These are phyloP conservation scores for Verticillium longisporum DNA, from an alignment of 2,329 filamentous ascomycete species.

Conservation along the genomic window DNA sequence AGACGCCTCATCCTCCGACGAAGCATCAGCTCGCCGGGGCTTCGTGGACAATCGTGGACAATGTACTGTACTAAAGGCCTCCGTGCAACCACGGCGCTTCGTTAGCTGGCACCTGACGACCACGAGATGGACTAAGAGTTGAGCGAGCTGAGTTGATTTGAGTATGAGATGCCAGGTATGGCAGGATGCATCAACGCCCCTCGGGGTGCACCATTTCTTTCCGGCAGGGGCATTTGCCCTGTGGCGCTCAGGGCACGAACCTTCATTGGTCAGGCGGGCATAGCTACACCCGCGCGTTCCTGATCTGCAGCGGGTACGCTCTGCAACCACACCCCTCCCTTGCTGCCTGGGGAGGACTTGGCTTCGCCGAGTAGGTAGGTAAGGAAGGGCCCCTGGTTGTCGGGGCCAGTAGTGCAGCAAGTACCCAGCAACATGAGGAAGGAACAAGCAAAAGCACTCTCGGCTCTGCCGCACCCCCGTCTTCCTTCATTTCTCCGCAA, in stretches of 20 bases:
- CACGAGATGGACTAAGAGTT: neutral
- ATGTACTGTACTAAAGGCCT: neutral
- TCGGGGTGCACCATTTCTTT: neutral
- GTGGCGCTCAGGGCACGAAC: neutral
- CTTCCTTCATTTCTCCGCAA: neutral
- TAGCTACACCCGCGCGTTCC: neutral
- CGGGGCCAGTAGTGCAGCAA: too few species aligned
- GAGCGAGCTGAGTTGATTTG: neutral
- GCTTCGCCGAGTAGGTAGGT: neutral
- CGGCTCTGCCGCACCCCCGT: neutral
- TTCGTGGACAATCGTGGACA: neutral
- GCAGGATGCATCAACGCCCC: neutral
- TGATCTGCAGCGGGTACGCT: slow-evolving; percentile 1
- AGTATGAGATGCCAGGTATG: neutral
- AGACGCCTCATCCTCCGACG: neutral
- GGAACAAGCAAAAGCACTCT: neutral
- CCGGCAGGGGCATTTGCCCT: neutral
- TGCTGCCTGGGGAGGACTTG: neutral
- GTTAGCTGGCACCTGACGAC: neutral
- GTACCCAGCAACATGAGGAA: neutral
- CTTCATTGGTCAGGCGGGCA: neutral
- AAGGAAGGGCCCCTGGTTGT: too few species aligned
- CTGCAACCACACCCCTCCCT: neutral
- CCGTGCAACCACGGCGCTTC: neutral
- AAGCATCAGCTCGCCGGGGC: neutral